phyloP scores from a whole-genome alignment of 1,284 basidiomycete species.

The Cutaneotrichosporon sp. region DNA sequence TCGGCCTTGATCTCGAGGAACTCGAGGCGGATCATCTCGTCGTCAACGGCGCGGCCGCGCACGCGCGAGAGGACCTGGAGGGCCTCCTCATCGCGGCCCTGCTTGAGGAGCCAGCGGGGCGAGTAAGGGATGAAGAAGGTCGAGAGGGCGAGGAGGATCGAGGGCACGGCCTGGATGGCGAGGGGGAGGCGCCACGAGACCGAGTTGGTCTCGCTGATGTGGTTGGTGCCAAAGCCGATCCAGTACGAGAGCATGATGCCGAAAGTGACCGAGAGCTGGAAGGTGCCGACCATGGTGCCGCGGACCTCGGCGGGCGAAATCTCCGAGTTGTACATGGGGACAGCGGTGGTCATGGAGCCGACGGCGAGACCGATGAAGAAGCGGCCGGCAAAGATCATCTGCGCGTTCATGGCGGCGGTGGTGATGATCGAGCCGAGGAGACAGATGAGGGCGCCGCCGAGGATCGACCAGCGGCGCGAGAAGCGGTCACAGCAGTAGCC shows the following conservation, averaged over 20 bases:
- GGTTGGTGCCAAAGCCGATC: conserved; percentile 70
- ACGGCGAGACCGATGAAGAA: conserved; percentile 52
- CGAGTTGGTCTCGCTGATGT: conserved; percentile 54
- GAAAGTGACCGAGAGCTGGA: conserved; percentile 70
- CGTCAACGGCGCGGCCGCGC: conserved; percentile 61
- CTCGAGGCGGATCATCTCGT: conserved; percentile 70
- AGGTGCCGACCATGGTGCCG: conserved; percentile 68
- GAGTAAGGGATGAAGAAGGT: conserved; percentile 57
- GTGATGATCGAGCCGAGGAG: conserved; percentile 29
- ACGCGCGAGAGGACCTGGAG: conserved; percentile 63
- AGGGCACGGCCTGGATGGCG: conserved; percentile 70
- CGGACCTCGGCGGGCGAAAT: conserved; percentile 71
- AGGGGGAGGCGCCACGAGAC: conserved; percentile 77
- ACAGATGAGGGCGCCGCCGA: conserved; percentile 28
- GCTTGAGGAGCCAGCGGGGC: conserved; percentile 63
- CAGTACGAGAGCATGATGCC: conserved; percentile 64
- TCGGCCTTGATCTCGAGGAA: conserved; percentile 77
- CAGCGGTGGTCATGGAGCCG: conserved; percentile 71
- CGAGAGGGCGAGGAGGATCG: conserved; percentile 49
- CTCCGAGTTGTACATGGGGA: conserved; percentile 61
- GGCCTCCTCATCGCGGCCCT: conserved; percentile 70
- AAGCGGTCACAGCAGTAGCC: conserved; percentile 29
- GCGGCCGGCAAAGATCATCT: conserved; percentile 28
- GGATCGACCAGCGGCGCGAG: conserved; percentile 28
- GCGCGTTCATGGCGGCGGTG: conserved; percentile 23